These are phyloP conservation scores for Serendipita sp. DNA, from an alignment of 768 basidiomycete species.

Conservation along the genomic window DNA sequence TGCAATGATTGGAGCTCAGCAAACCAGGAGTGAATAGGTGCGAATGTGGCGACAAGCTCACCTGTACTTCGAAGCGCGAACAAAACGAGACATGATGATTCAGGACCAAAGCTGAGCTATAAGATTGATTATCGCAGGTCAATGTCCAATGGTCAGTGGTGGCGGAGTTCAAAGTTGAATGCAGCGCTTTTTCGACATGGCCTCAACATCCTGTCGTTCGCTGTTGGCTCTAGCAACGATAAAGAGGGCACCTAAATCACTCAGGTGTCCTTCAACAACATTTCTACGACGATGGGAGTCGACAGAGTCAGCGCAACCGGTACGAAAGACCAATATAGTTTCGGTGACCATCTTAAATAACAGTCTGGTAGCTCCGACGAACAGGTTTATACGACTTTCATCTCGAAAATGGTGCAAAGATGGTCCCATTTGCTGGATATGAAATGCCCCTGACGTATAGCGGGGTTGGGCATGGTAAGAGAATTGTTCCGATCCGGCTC, in stretches of 20 bases:
- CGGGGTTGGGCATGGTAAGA: conserved; percentile 58
- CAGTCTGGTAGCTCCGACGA: conserved; percentile 28
- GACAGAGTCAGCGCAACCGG: neutral
- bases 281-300: neutral
- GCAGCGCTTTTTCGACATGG: too few relatives aligned
- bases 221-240: neutral
- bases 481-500: conserved; percentile 9
- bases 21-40: neutral
- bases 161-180: too few relatives aligned
- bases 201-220: too few relatives aligned
- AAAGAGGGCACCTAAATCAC: neutral
- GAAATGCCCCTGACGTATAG: conserved; percentile 87
- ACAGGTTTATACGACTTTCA: conserved; percentile 88
- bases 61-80: conserved; percentile 77
- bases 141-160: too few relatives aligned
- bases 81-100: conserved; percentile 65
- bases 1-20: conserved; percentile 8
- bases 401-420: conserved; percentile 64
- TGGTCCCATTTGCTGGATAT: conserved; percentile 94
- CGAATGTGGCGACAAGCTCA: conserved; percentile 21
- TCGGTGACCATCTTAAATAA: neutral
- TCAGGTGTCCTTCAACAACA: too few relatives aligned
- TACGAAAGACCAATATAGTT: neutral
- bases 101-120: neutral
- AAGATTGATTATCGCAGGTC: too few relatives aligned